Base-by-base conservation (phyloP, 2,329 filamentous ascomycete genomes). In the Colletotrichum nymphaeae region DNA sequence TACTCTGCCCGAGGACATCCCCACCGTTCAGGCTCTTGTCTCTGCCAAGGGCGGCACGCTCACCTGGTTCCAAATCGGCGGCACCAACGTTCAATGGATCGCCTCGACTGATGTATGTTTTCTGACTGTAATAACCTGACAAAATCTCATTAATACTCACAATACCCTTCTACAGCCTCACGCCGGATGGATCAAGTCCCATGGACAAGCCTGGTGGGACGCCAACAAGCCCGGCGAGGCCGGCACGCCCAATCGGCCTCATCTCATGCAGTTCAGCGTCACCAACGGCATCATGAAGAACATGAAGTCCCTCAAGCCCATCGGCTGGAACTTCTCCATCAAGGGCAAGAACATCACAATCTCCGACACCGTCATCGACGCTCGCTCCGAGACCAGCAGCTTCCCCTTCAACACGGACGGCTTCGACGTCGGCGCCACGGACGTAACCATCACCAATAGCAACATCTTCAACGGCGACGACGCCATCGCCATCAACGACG, bases 141-240 rank as follows among this genome's bases (percentile, higher is more conserved):
- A 19, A 19, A 11, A 37, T n/a, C 19, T 8, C 42, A 5, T 7
- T 26, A 9, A 19, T 24, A 22, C 28, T 46, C 11, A 22, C 37
- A 5, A 11, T 16, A 12, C 6, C n/a, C 19, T n/a, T 49, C 42
- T 49, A 56, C 35, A 77, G 76, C 74, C 70, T 67, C 65, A 71
- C 2, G 67, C 69, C n/a, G 84, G 84, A 66, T 86, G 84, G 84
- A 85, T 86, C 73, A 80, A 85, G 68, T 85, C 83, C 2, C 83
- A 86, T 63, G 84, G 84, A 28, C 84, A 86, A 75, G 78, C 79
- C 1, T 86, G 85, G 85, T 86, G 84, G 84, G 83, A 86, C 65
- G 79, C 81, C 7, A 86, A 85, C 73, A 80, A 81, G 2, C 74
- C 77, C 7, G 82, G 83, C 42, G 79, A 79, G 52, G 83, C 83